Evolutionary conservation across 257 asterid genomes (phyloP).

Genomic region (Leptodermis oblonga): DNA sequence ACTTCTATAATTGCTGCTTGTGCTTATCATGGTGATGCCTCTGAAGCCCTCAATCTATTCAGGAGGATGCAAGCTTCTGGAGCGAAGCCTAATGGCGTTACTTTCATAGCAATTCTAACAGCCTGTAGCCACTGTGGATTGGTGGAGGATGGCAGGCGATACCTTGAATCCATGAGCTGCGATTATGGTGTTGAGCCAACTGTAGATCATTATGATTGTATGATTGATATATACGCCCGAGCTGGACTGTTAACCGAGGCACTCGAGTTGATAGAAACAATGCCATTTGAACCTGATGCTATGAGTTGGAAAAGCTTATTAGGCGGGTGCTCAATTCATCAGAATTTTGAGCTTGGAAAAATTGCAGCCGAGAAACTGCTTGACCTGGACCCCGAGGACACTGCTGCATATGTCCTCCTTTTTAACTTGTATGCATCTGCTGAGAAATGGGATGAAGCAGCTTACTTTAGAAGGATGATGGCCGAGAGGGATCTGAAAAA

Average conservation of each 20-base stretch:
- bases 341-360: slow-evolving; percentile 43
- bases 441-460: slow-evolving; percentile 49
- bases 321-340: slow-evolving; percentile 51
- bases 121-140: slow-evolving; percentile 62
- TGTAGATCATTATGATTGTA: slow-evolving; percentile 45
- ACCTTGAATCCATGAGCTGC: slow-evolving; percentile 36
- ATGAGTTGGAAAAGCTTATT: slow-evolving; percentile 61
- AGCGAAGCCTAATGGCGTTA: slow-evolving; percentile 33
- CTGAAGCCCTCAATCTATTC: slow-evolving; percentile 39
- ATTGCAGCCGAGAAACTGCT: slow-evolving; percentile 50
- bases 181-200: slow-evolving; percentile 36
- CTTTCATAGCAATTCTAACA: slow-evolving; percentile 42
- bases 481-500: slow-evolving; percentile 36
- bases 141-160: slow-evolving; percentile 34
- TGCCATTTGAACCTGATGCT: slow-evolving; percentile 49
- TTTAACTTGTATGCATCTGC: slow-evolving; percentile 41
- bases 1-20: slow-evolving; percentile 47
- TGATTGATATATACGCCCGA: slow-evolving; percentile 45
- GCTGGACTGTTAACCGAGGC: slow-evolving; percentile 47
- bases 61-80: slow-evolving; percentile 37
- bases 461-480: slow-evolving; percentile 38
- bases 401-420: slow-evolving; percentile 46
- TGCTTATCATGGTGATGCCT: slow-evolving; percentile 47
- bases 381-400: slow-evolving; percentile 43
- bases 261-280: slow-evolving; percentile 27